These are phyloP conservation scores for Calonectria multiphialidica DNA, from an alignment of 2,329 filamentous ascomycete genomes.

Conservation along the genomic window DNA sequence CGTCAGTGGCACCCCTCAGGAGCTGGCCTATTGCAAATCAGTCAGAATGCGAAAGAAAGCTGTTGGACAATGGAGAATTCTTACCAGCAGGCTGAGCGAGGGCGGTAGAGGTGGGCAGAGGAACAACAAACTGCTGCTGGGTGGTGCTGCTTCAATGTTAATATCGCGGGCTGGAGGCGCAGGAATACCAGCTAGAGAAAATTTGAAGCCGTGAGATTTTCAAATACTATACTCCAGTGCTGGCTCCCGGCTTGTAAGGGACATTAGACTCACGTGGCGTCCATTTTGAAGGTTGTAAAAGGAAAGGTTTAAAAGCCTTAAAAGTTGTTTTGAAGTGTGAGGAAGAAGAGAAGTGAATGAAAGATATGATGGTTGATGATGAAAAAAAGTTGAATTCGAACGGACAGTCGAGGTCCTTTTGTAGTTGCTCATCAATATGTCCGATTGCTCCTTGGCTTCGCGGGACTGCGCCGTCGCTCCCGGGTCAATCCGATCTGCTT, in stretches of 20 bases:
- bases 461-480: not conserved
- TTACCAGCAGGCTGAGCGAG: constrained; percentile 2
- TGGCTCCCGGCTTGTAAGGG: not conserved
- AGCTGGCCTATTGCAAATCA: not conserved
- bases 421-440: not conserved
- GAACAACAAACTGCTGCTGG: constrained; percentile 3
- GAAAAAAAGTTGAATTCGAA: not conserved
- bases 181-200: not conserved
- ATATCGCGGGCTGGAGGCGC: not conserved
- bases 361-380: constrained; percentile 4
- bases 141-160: not conserved
- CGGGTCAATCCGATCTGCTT: not conserved
- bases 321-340: not conserved
- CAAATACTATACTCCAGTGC: not conserved
- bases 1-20: not conserved
- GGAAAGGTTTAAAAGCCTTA: not conserved
- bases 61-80: not conserved
- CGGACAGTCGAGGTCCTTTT: not conserved
- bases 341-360: not conserved
- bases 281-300: constrained; percentile 5
- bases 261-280: not conserved
- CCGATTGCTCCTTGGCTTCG: not conserved
- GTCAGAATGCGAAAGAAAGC: not conserved
- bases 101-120: not conserved
- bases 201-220: not conserved